Evolutionary conservation across 2,329 filamentous ascomycete species (phyloP), one percentile per base, ranked within the genome.

Genomic region (Paradendryphiella salina): DNA sequence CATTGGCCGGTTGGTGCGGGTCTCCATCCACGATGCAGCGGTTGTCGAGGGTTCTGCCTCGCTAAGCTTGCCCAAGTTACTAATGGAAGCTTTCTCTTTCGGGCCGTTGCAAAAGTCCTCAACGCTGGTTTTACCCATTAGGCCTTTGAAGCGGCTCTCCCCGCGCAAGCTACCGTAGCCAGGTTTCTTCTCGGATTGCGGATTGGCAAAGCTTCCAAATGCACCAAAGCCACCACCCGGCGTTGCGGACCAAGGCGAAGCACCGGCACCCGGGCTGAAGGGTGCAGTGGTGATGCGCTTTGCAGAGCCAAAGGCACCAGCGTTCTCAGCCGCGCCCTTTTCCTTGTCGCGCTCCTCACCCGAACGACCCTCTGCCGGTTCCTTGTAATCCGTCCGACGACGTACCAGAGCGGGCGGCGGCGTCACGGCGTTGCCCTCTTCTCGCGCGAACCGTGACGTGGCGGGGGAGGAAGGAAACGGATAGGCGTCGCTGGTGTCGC

Each of bases 151-250:
- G 21, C 91, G 86, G 70, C 91, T 96, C 68, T 90, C 89, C 2
- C 88, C 85, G 50, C 87, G 81, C 21, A 83, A 74, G 66, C 82
- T 86, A 21, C 85, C 86, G 64, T 87, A 83, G 8, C 80, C 80
- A 21, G 82, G 69, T 61, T 89, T 85, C 76, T 94, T 96, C 46
- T 96, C 90, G 39, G 67, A 40, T 41, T 67, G 69, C 15, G 67
- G 31, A 70, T 73, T 73, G n/a, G 88, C 86, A 72, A 97, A 97
- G 65, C 86, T 94, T 9, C 93, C 93, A 74, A 99, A 99, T 17
- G 86, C 86, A 28, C 93, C 91, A 61, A 89, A 84, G 10, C 84
- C 82, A 35, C 86, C 81, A 41, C 79, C 79, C 46, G 83, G 82
- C 11, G 82, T 80, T 23, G 81, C 75, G 17, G 80, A 78, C 82